These are phyloP conservation scores for Cryptomeria japonica DNA, from an alignment of 75 land plant genomes.

Conservation along the genomic window DNA sequence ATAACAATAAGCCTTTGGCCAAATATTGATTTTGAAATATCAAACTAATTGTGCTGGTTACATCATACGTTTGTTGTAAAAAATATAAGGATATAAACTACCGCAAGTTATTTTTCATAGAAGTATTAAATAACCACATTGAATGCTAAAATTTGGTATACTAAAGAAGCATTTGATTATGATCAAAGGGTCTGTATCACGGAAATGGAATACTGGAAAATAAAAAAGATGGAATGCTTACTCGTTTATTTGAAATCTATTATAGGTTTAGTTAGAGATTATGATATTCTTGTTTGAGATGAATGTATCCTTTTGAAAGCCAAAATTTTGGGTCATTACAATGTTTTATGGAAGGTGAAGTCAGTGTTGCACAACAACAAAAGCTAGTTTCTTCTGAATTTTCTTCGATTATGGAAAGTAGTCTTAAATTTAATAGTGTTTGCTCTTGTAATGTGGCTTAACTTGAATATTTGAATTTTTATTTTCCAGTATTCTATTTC, in stretches of 20 bases:
- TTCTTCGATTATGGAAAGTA: background rate
- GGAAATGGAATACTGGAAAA: background rate
- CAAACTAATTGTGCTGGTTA: background rate
- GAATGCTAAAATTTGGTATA: background rate
- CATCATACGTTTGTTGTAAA: background rate
- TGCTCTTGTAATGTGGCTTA: background rate
- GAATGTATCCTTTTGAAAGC: background rate
- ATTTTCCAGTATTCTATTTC: background rate
- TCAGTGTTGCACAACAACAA: background rate
- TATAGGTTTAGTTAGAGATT: background rate
- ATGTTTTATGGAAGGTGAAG: background rate
- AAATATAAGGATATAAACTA: background rate
- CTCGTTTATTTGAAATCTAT: background rate
- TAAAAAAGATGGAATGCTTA: background rate
- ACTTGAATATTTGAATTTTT: background rate
- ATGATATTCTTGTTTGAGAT: background rate
- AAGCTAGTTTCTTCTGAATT: background rate
- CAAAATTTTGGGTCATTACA: background rate
- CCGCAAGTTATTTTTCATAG: background rate
- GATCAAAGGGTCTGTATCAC: background rate
- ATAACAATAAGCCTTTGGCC: background rate
- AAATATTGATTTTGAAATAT: background rate
- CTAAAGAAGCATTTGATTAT: background rate
- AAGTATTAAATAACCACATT: background rate
- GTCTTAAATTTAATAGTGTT: background rate